Percentiles rank a stretch among this genome's conserved stretches.
Conservation (phyloP, 73 alveolate species). For the Halteria grandinella region DNA sequence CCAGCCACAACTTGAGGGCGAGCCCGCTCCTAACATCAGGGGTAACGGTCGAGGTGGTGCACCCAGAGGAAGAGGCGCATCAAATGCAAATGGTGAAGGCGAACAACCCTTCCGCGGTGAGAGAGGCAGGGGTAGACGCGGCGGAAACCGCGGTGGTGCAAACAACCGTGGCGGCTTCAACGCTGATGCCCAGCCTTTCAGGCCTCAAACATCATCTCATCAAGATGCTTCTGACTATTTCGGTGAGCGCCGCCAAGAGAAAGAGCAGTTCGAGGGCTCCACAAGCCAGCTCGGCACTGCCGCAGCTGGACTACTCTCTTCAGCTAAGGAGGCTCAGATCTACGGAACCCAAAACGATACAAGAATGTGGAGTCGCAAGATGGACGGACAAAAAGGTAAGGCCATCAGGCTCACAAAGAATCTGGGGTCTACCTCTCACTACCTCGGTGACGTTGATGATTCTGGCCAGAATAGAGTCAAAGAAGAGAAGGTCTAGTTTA, state of each 20-base stretch:
- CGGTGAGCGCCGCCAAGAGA: conserved; percentile 8
- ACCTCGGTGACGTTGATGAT: conserved; percentile 14
- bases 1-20: background rate
- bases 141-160: conserved; percentile 44
- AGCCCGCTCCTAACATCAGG: background rate
- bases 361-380: conserved; percentile 17
- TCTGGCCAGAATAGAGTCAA: conserved; percentile 10
- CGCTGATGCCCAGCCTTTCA: too few relatives aligned
- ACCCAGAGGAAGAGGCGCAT: conserved; percentile 10
- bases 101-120: background rate
- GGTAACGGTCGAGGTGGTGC: conserved; percentile 25
- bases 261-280: conserved; percentile 6
- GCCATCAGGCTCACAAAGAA: conserved; percentile 2
- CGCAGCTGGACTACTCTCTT: too few relatives aligned
- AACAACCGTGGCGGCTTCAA: background rate
- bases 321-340: too few relatives aligned
- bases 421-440: conserved; percentile 17
- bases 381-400: background rate
- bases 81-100: background rate
- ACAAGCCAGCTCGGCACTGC: too few relatives aligned
- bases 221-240: conserved; percentile 1
- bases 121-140: conserved; percentile 45
- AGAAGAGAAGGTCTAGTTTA: conserved; percentile 62
- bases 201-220: background rate
- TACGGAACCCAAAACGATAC: too few relatives aligned